Evolutionary conservation across 306 rosid species (phyloP), one percentile per base, ranked within the genome.

Genomic region (Vigna mungo): DNA sequence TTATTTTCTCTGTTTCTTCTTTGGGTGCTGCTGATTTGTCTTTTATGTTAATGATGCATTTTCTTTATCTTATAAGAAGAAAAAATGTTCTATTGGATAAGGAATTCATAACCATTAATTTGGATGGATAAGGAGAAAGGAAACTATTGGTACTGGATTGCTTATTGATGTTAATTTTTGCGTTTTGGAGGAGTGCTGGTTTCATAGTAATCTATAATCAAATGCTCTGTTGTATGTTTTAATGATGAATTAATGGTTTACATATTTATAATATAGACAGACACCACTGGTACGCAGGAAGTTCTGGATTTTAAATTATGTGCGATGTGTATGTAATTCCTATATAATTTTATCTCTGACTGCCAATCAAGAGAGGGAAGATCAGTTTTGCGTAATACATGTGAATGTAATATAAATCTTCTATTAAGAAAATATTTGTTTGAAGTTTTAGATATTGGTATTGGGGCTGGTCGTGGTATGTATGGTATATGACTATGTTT

Each of bases 321-420:
- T 23, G 64, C 9, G 7, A 25, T 12, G 2, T 58, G 61, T 59
- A 46, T 47, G 15, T 56, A 44, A 61, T 59, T 68, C 18, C 55
- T n/a, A 5, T 59, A 41, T 48, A 54, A 18, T 44, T 36, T 36
- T 36, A 41, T 59, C 27, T 67, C 76, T 68, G 30, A n/a, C 74
- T 25, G 18, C 41, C 17, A 27, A 61, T 7, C 10, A 8, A 51
- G 10, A 58, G 51, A 25, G 72, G 59, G 64, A 14, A 41, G 43
- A 47, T 6, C 21, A 2, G 47, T 59, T 44, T 37, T 49, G 34
- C 51, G 54, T 39, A 18, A 64, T 68, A 23, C 52, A 14, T 16
- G 17, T 27, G 36, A 13, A 41, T 61, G 30, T 51, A 79, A 62
- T 83, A 55, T 37, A 32, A 7, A 46, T 67, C 37, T 46, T 14